Evolutionary conservation across 345 rosid species (phyloP).

Genomic region (Punica granatum): DNA sequence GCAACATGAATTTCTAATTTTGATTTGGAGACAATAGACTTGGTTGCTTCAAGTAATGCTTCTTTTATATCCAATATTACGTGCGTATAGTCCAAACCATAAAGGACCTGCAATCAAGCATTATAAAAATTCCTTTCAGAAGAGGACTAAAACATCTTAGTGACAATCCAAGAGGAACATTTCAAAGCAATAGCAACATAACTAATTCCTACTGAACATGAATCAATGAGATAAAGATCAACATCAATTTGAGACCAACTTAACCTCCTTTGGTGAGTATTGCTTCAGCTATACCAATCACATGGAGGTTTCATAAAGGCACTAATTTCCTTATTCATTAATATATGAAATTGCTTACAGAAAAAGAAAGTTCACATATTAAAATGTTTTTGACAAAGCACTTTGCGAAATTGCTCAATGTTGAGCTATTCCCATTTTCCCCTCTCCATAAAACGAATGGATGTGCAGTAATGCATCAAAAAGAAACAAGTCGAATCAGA

Average conservation of each 20-base stretch:
- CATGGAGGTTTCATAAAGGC: not conserved
- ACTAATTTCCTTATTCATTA: not conserved
- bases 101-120: conserved; percentile 52
- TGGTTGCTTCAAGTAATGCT: conserved; percentile 28
- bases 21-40: conserved; percentile 12
- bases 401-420: not conserved
- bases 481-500: not conserved
- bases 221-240: not conserved
- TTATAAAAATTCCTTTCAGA: not conserved
- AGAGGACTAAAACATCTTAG: not conserved
- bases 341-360: not conserved
- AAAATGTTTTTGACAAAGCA: not conserved
- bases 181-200: not conserved
- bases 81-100: conserved; percentile 78
- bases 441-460: not conserved
- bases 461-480: not conserved
- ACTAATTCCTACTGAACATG: not conserved
- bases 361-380: not conserved
- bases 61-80: conserved; percentile 45
- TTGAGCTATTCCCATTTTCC: not conserved
- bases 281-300: not conserved
- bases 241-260: not conserved
- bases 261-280: not conserved
- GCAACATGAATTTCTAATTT: conserved; percentile 38
- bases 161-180: not conserved